phyloP scores from a whole-genome alignment of 495 filamentous ascomycete species.

The Podospora comata region DNA sequence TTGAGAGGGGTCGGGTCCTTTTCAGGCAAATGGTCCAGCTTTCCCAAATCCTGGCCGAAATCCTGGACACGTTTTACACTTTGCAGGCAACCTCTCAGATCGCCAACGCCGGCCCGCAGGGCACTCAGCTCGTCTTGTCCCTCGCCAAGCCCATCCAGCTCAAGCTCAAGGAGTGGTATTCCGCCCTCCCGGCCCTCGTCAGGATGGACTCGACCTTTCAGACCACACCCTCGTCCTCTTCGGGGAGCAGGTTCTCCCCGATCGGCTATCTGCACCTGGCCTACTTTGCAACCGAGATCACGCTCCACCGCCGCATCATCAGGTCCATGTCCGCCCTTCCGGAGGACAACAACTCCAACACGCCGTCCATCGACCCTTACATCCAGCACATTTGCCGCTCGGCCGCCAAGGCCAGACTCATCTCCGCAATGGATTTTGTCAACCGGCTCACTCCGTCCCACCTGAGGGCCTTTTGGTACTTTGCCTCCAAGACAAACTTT shows the following conservation, averaged over 20 bases:
- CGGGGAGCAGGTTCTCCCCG: conserved; percentile 49
- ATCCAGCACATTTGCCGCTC: conserved; percentile 93
- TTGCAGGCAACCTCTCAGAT: conserved; percentile 57
- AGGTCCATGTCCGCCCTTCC: conserved; percentile 57
- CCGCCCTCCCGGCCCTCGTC: conserved; percentile 59
- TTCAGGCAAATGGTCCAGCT: conserved; percentile 73
- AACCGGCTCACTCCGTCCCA: conserved; percentile 69
- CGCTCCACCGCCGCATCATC: conserved; percentile 77
- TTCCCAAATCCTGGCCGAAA: conserved; percentile 71
- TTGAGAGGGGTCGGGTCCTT: conserved; percentile 63
- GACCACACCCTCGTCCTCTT: conserved; percentile 26
- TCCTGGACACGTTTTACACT: conserved; percentile 78
- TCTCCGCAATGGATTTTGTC: conserved; percentile 76
- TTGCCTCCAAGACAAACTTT: conserved; percentile 76
- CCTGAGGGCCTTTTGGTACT: conserved; percentile 76
- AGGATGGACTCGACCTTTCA: conserved; percentile 62
- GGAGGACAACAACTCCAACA: conserved; percentile 18
- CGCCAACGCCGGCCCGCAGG: conserved; percentile 47
- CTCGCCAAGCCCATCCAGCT: conserved; percentile 81
- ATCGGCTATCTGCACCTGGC: conserved; percentile 77
- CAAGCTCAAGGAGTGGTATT: conserved; percentile 79
- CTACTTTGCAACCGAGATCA: conserved; percentile 82
- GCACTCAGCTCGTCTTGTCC: conserved; percentile 63
- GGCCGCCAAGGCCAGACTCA: conserved; percentile 76
- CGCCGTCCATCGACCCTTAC: conserved; percentile 55